Evolutionary conservation across 805 yeast species (phyloP), one percentile per base, ranked within the genome.

Genomic region (Schwanniomyces polymorphus): DNA sequence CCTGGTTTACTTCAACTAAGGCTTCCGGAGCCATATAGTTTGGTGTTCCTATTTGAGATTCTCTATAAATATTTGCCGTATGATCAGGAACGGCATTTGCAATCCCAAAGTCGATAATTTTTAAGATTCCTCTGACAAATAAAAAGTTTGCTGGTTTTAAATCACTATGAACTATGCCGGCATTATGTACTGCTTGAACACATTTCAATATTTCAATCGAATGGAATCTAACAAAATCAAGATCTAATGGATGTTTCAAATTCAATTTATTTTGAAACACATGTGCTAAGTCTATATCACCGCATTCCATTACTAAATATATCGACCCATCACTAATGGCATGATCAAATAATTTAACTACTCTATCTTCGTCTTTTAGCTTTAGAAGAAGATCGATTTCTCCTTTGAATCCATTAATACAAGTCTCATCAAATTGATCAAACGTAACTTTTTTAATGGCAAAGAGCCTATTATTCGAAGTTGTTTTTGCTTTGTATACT

Each of bases 1-100:
- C 48, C 27, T 67, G 72, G 43, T 64, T 73, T 6, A 69, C 81
- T 64, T 86, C 95, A 39, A 86, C 76, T 49, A 92, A 69, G 0
- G 97, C 88, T 65, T 92, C 99, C 0, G 99, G 99, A 0, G 99
- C 97, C 98, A 92, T 94, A 64, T 92, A 94, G 63, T 88, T 90
- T 1, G 97, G 97, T 0, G 99, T 92, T 4, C 99, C 99, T 44
- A 91, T 86, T 62, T 90, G 97, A 5, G 90, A 80, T 49, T 89
- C 96, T 48, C 97, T 77, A 60, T 91, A 91, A 16, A 92, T 81
- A 57, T 94, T 92, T 17, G 88, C 84, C 0, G 98, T 92, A 59
- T 90, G 88, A 44, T 91, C 97, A 1, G 96, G 94, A 1, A 94
- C 90, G 0, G 92, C 90, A 66, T 91, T 88, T n/a, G 98, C 89